Evolutionary conservation across 2,329 filamentous ascomycete genomes (phyloP).

Genomic region (Leptographium procerum): DNA sequence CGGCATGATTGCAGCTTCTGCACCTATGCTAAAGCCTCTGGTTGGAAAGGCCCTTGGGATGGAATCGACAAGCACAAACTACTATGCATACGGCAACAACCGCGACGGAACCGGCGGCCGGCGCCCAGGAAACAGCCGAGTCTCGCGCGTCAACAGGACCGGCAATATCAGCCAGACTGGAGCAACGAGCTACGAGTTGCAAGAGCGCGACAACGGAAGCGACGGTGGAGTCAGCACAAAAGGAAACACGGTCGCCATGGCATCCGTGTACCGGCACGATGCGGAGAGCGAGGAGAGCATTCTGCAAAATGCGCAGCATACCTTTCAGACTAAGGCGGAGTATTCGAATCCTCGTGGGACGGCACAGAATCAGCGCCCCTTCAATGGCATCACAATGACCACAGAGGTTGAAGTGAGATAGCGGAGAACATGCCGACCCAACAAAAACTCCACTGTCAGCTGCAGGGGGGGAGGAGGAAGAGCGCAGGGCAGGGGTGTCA

Average conservation of each 20-base stretch:
- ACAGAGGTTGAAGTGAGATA: not conserved
- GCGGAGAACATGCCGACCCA: not conserved
- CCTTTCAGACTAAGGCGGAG: not conserved
- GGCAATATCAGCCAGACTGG: not conserved
- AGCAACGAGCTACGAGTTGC: not conserved
- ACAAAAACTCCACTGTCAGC: not conserved
- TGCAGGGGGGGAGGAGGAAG: not conserved
- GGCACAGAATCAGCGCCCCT: not conserved
- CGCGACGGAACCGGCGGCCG: not conserved
- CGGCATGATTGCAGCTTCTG: constrained; percentile 27
- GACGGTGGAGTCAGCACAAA: not conserved
- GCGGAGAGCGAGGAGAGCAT: not conserved
- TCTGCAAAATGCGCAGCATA: not conserved
- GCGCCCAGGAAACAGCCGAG: not conserved
- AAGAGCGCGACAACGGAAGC: not conserved
- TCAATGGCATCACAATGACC: not conserved
- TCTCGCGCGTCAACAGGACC: not conserved
- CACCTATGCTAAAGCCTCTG: constrained; percentile 27
- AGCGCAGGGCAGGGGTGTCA: no score
- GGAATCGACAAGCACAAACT: constrained; percentile 5
- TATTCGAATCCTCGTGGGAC: not conserved
- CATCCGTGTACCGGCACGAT: not conserved
- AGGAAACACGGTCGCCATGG: not conserved
- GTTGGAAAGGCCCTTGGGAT: constrained; percentile 19
- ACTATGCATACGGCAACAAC: constrained; percentile 4